Evolutionary conservation across 1,139 yeast species (phyloP).

Genomic region (Candida tropicalis): DNA sequence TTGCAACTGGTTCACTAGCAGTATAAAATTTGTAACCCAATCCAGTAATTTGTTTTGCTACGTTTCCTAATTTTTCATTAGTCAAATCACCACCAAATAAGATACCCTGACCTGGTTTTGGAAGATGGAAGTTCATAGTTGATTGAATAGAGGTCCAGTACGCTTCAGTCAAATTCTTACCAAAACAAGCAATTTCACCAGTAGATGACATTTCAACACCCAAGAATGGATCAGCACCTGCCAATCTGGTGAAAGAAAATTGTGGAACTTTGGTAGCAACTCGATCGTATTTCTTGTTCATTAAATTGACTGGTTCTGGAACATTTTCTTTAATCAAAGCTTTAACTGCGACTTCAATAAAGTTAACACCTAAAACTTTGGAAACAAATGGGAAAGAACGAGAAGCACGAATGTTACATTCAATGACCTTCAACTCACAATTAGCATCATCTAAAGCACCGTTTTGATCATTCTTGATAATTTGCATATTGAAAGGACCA

Average conservation of each 20-base stretch:
- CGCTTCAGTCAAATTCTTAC: constrained; percentile 81
- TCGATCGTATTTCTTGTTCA: constrained; percentile 61
- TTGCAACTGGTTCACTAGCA: constrained; percentile 71
- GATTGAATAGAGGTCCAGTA: constrained; percentile 98
- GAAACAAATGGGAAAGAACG: constrained; percentile 99
- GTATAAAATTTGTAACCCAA: constrained; percentile 83
- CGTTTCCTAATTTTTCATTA: constrained; percentile 69
- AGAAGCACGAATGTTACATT: constrained; percentile 98
- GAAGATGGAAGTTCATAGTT: constrained; percentile 94
- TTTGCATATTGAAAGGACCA: constrained; percentile 98
- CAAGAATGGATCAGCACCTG: constrained; percentile 98
- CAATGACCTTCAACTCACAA: constrained; percentile 84
- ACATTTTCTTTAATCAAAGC: constrained; percentile 66
- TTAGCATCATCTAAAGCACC: constrained; percentile 50
- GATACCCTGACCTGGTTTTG: constrained; percentile 86
- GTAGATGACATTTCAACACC: constrained; percentile 99
- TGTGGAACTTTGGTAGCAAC: constrained; percentile 98
- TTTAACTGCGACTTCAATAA: constrained; percentile 97
- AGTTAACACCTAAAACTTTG: constrained; percentile 94
- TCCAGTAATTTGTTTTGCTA: constrained; percentile 68
- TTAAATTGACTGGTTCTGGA: constrained; percentile 69
- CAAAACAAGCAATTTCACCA: constrained; percentile 98
- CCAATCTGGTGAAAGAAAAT: constrained; percentile 94
- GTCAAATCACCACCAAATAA: constrained; percentile 91
- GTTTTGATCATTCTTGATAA: constrained; percentile 49